Evolutionary conservation across 1,284 basidiomycete genomes (phyloP).

Genomic region (Cutaneotrichosporon curvatum): DNA sequence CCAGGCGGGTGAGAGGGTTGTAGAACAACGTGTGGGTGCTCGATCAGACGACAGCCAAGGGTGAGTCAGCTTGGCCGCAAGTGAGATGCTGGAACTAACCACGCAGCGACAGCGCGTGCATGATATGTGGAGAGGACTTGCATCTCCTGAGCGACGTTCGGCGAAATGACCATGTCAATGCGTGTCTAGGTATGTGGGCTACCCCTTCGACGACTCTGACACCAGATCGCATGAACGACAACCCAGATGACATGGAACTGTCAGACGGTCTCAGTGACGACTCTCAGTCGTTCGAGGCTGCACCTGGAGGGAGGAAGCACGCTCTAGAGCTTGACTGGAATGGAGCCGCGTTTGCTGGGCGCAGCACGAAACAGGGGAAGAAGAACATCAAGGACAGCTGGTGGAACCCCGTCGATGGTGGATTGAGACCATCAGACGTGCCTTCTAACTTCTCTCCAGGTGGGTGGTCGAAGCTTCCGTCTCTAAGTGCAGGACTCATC

Average conservation of each 20-base stretch:
- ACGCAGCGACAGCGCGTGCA: conserved; percentile 13
- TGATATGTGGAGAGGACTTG: conserved; percentile 26
- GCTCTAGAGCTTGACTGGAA: conserved; percentile 22
- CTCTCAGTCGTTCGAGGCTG: neutral
- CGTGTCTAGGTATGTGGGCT: conserved; percentile 22
- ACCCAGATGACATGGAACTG: neutral
- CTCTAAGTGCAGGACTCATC: conserved; percentile 55
- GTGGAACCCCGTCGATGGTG: conserved; percentile 36
- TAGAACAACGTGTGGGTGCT: too few species aligned
- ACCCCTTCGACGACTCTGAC: conserved; percentile 1
- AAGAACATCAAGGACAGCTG: conserved; percentile 17
- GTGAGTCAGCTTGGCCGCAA: conserved; percentile 3
- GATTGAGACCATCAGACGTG: conserved; percentile 14
- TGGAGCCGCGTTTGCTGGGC: conserved; percentile 28
- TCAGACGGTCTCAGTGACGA: neutral
- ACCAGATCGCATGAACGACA: too few species aligned
- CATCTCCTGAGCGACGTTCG: conserved; percentile 8
- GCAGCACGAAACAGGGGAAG: conserved; percentile 28
- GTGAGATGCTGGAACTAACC: neutral
- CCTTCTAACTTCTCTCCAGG: conserved; percentile 67
- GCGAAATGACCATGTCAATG: conserved; percentile 22
- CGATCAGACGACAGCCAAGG: neutral
- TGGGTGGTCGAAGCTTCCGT: conserved; percentile 30
- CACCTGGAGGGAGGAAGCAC: too few species aligned
- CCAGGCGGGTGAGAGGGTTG: too few species aligned